Evolutionary conservation across 2,329 filamentous ascomycete species (phyloP).

Genomic region (Annulohypoxylon truncatum): DNA sequence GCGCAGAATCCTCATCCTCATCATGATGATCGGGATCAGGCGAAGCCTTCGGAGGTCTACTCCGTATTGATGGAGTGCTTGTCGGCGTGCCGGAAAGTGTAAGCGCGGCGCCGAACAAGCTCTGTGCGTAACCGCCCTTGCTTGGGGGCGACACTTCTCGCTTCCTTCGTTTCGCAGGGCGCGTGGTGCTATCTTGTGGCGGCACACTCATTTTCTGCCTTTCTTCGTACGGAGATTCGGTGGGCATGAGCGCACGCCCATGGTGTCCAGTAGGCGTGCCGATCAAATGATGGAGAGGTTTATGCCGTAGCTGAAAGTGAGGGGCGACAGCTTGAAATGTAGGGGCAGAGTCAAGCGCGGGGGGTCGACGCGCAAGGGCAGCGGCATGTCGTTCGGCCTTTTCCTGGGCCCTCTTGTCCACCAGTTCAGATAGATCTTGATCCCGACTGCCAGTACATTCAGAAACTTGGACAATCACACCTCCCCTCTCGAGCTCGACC

Average conservation of each 20-base stretch:
- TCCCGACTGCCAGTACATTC: constrained; percentile 78
- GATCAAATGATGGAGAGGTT: constrained; percentile 68
- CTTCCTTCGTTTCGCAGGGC: constrained; percentile 57
- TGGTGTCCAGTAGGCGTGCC: constrained; percentile 72
- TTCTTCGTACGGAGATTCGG: constrained; percentile 74
- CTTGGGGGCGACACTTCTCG: constrained; percentile 54
- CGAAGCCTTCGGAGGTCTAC: constrained; percentile 28
- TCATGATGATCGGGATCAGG: constrained; percentile 31
- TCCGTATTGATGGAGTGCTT: constrained; percentile 49
- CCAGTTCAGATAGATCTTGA: constrained; percentile 80
- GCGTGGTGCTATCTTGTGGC: constrained; percentile 42
- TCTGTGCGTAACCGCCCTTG: constrained; percentile 63
- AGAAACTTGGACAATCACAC: constrained; percentile 81
- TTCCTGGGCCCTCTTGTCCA: constrained; percentile 75
- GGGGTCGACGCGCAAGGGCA: constrained; percentile 54
- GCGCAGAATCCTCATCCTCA: constrained; percentile 13
- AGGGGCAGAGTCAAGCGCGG: constrained; percentile 45
- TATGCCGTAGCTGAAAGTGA: constrained; percentile 56
- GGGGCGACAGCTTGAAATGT: constrained; percentile 43
- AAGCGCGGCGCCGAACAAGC: constrained; percentile 61
- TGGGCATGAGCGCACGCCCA: constrained; percentile 68
- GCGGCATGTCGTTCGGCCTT: constrained; percentile 62
- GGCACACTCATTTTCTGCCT: constrained; percentile 54
- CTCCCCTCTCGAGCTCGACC: constrained; percentile 78
- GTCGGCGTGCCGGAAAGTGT: constrained; percentile 55